Percentiles rank a stretch among this genome's conserved stretches.
These are phyloP conservation scores for Saturnispora bothae DNA, from an alignment of 805 yeast genomes.

Conservation along the genomic window DNA sequence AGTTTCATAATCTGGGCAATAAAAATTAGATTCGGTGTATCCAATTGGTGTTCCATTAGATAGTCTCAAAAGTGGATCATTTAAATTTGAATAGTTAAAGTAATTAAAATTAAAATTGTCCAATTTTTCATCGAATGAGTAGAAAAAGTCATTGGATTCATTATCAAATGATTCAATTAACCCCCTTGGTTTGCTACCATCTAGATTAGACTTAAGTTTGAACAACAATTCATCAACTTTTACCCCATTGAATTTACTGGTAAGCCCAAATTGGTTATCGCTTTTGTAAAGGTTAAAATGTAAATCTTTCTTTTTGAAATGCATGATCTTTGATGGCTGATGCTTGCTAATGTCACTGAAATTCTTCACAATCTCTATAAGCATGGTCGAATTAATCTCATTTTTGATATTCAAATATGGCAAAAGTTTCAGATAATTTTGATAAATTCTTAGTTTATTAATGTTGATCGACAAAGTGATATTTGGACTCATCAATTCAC, in stretches of 20 bases:
- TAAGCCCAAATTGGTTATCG: constrained; percentile 34
- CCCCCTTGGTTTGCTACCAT: not conserved
- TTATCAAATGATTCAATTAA: constrained; percentile 20
- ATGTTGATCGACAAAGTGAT: constrained; percentile 17
- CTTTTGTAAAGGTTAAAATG: constrained; percentile 26
- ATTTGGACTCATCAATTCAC: constrained; percentile 9
- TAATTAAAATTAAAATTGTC: constrained; percentile 28
- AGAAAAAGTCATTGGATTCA: constrained; percentile 23
- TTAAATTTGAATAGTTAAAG: constrained; percentile 30
- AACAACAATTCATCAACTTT: constrained; percentile 25
- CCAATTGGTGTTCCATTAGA: constrained; percentile 20
- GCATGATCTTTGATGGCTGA: constrained; percentile 2
- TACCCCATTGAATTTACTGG: constrained; percentile 30
- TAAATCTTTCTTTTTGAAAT: constrained; percentile 5
- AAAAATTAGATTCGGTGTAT: constrained; percentile 27
- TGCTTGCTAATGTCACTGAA: constrained; percentile 19
- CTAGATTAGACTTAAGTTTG: constrained; percentile 11
- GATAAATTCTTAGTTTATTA: constrained; percentile 25
- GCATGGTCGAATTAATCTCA: constrained; percentile 24
- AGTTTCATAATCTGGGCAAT: constrained; percentile 36
- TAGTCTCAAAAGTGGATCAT: constrained; percentile 32
- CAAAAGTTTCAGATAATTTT: constrained; percentile 24
- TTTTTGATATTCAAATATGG: constrained; percentile 24
- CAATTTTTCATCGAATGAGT: constrained; percentile 24
- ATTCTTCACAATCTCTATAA: constrained; percentile 26